Evolutionary conservation across 805 yeast genomes (phyloP).

Genomic region (Limtongozyma cylindracea): DNA sequence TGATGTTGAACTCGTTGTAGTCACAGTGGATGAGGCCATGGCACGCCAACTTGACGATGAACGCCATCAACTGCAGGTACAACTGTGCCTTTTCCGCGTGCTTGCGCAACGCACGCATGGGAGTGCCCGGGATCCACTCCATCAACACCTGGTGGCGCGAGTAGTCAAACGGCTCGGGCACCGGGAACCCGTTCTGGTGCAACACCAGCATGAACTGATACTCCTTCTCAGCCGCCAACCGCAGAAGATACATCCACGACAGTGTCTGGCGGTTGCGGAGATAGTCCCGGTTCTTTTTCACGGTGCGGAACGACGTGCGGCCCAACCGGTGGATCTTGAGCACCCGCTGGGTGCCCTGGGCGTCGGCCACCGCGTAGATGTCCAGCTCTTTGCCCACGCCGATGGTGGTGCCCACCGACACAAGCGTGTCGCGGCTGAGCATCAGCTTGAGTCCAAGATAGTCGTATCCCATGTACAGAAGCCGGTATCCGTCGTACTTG

Average conservation of each 20-base stretch:
- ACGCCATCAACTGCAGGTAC: conserved; percentile 69
- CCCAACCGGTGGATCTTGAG: conserved; percentile 86
- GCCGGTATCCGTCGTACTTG: conserved; percentile 80
- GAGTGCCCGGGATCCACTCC: conserved; percentile 78
- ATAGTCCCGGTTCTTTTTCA: conserved; percentile 85
- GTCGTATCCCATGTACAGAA: conserved; percentile 80
- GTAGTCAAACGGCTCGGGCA: conserved; percentile 74
- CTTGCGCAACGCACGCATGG: conserved; percentile 62
- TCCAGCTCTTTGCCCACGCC: conserved; percentile 98
- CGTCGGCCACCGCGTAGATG: conserved; percentile 60
- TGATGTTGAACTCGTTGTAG: conserved; percentile 88
- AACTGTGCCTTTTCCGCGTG: conserved; percentile 46
- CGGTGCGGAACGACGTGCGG: conserved; percentile 77
- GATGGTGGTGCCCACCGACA: conserved; percentile 63
- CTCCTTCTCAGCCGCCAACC: conserved; percentile 83
- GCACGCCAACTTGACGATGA: conserved; percentile 62
- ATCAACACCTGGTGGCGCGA: conserved; percentile 83
- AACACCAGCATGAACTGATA: conserved; percentile 67
- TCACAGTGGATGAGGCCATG: conserved; percentile 93
- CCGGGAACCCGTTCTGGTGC: conserved; percentile 50
- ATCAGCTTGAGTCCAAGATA: conserved; percentile 74
- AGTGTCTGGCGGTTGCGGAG: conserved; percentile 47
- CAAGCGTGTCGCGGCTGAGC: conserved; percentile 45
- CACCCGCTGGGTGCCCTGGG: conserved; percentile 36
- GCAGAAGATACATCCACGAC: conserved; percentile 82